Percentiles rank a stretch among this genome's conserved stretches.
These are phyloP conservation scores for Cryptococcus wingfieldii DNA, from an alignment of 1,284 basidiomycete species.

Conservation along the genomic window DNA sequence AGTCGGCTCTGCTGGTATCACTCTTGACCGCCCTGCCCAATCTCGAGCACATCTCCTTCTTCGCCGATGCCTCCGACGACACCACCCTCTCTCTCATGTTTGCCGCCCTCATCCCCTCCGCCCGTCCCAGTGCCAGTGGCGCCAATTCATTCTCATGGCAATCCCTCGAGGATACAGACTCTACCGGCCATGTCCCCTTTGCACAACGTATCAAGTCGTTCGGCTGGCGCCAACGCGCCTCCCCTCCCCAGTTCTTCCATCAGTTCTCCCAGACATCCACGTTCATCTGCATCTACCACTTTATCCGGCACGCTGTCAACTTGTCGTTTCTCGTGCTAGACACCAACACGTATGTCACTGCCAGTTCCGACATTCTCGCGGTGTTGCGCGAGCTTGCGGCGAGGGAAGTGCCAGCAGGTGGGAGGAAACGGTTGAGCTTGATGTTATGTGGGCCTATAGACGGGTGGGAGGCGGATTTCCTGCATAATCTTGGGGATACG, in stretches of 20 bases:
- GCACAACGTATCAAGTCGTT: constrained; percentile 35
- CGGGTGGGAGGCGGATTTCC: constrained; percentile 32
- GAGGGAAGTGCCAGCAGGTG: constrained; percentile 20
- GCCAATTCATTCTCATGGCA: too few species aligned
- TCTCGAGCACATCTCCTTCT: constrained; percentile 41
- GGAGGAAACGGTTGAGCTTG: constrained; percentile 26
- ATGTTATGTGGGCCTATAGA: constrained; percentile 44
- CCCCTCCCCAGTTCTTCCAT: constrained; percentile 26
- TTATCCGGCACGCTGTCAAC: constrained; percentile 33
- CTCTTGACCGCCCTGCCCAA: constrained; percentile 32
- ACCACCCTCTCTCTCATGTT: constrained; percentile 40
- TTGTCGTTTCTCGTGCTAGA: constrained; percentile 42
- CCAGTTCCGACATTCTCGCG: constrained; percentile 26
- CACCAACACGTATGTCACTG: constrained; percentile 37
- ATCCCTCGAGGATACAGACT: constrained; percentile 9
- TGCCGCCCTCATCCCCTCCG: constrained; percentile 30
- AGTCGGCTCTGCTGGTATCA: constrained; percentile 31
- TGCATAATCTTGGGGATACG: constrained; percentile 28
- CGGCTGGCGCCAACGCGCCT: constrained; percentile 42
- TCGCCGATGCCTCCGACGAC: constrained; percentile 45
- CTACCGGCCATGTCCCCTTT: constrained; percentile 15
- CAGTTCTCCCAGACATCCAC: constrained; percentile 33
- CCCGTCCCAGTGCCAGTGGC: constrained; percentile 12
- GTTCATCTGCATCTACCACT: constrained; percentile 37
- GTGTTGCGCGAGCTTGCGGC: constrained; percentile 26